phyloP scores from a whole-genome alignment of 371 early-diverging fungal genomes.

The Mortierella sp. region DNA sequence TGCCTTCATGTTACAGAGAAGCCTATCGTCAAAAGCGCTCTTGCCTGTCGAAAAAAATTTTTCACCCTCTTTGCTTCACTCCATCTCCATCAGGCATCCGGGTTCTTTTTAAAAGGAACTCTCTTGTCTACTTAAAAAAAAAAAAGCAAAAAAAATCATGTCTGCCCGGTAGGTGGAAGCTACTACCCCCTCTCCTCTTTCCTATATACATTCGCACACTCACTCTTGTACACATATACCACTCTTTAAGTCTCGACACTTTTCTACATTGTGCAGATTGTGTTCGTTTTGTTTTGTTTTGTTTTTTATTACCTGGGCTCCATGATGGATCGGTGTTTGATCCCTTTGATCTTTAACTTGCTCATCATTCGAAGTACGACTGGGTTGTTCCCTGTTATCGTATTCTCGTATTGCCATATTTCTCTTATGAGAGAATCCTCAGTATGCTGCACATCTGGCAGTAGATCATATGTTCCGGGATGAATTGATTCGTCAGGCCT shows the following conservation, averaged over 20 bases:
- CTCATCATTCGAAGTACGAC: neutral
- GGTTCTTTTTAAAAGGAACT: conserved; percentile 52
- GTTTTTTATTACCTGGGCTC: neutral
- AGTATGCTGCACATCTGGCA: no score
- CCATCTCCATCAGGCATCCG: conserved; percentile 55
- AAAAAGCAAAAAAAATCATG: conserved; percentile 56
- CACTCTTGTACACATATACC: no score
- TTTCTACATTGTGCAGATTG: neutral
- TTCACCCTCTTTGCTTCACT: conserved; percentile 56
- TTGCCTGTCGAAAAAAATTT: conserved; percentile 30
- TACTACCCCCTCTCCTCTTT: conserved; percentile 1
- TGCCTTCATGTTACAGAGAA: neutral
- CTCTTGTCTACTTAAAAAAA: conserved; percentile 51
- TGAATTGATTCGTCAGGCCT: no score
- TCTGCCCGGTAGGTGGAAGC: conserved; percentile 45
- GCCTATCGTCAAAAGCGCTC: neutral
- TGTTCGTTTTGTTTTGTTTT: neutral
- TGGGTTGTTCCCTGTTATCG: neutral
- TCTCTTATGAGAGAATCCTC: no score
- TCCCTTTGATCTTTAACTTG: neutral
- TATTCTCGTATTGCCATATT: no score
- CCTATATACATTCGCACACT: no score
- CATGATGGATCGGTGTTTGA: neutral
- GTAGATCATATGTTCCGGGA: no score
- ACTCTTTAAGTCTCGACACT: neutral